Evolutionary conservation across 768 basidiomycete genomes (phyloP).

Genomic region (Kwoniella sp.): DNA sequence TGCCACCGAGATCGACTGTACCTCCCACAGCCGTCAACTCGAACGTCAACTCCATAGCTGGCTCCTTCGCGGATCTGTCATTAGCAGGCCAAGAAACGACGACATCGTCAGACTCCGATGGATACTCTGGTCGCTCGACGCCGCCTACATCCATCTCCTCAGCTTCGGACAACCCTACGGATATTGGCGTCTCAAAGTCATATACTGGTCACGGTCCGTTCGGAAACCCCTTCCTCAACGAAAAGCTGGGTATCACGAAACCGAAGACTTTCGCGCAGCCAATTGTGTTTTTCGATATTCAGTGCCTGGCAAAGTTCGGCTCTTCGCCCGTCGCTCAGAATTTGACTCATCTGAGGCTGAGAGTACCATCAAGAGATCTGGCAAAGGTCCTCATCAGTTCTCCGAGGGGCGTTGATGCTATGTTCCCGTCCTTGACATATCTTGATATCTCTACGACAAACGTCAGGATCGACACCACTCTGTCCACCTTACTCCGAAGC

Average conservation of each 20-base stretch:
- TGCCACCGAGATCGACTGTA: constrained; percentile 52
- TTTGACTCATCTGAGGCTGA: constrained; percentile 66
- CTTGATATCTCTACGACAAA: constrained; percentile 77
- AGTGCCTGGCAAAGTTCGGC: constrained; percentile 62
- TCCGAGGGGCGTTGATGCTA: constrained; percentile 18
- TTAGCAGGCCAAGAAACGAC: constrained; percentile 5
- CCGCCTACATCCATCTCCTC: constrained; percentile 53
- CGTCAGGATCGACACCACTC: constrained; percentile 48
- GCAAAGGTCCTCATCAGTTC: constrained; percentile 43
- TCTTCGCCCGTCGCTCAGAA: constrained; percentile 58
- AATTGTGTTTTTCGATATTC: constrained; percentile 72
- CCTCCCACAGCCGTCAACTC: constrained; percentile 34
- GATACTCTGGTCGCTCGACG: constrained; percentile 32
- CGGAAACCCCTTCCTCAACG: constrained; percentile 45
- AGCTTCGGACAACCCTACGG: constrained; percentile 25
- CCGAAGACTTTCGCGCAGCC: constrained; percentile 69
- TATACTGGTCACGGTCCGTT: constrained; percentile 55
- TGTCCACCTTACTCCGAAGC: constrained; percentile 60
- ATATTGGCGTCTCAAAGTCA: constrained; percentile 33
- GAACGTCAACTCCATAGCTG: constrained; percentile 22
- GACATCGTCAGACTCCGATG: constrained; percentile 22
- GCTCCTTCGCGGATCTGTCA: constrained; percentile 41
- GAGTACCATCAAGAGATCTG: constrained; percentile 65
- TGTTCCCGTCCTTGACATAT: constrained; percentile 62
- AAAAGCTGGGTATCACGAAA: constrained; percentile 41